Evolutionary conservation across 495 filamentous ascomycete species (phyloP), one percentile per base, ranked within the genome.

Genomic region (Xylaria longipes): DNA sequence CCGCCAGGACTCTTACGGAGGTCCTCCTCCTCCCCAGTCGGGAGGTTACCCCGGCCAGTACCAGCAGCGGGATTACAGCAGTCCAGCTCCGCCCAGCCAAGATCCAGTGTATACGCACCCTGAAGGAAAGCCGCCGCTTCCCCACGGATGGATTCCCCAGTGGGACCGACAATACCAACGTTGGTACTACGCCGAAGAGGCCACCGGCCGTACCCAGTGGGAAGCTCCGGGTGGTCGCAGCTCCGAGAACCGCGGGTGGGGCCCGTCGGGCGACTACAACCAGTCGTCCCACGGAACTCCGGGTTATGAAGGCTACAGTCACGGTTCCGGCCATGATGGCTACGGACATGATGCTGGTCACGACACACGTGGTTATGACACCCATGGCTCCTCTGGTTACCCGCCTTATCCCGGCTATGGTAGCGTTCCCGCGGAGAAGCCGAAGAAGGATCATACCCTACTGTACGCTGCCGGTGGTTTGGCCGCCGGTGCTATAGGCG

Each of bases 121-220:
- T 11, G 65, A 83, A 2, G 83, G 84, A 74, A 84, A 81, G 52
- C 87, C 88, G 11, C 85, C 87, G 22, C 82, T 90, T 29, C 88
- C 89, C 1, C 65, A 78, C 0, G 90, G 89, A 71, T 92, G 90
- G 90, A 74, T 80, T 58, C 84, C 89, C 25, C 84, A 83, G 69
- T 92, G 86, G 85, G 89, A 92, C 67, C 82, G 84, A 50, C 81
- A 80, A 50, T 76, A 81, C 54, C 85, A 89, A 65, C 87, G 87
- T 66, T 91, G 87, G 77, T 89, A 87, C 81, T 92, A 86, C 74
- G 81, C 88, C 52, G 87, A 91, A 69, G 80, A 87, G 50, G 77
- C 85, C 43, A 90, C 86, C 12, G 89, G 88, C 46, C 86, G 86
- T 66, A 82, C 88, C 1, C 87, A 89, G 72, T 92, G 88, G 87